Evolutionary conservation across 352 stramenopile species (phyloP).

Genomic region (Globisporangium echinulatum): DNA sequence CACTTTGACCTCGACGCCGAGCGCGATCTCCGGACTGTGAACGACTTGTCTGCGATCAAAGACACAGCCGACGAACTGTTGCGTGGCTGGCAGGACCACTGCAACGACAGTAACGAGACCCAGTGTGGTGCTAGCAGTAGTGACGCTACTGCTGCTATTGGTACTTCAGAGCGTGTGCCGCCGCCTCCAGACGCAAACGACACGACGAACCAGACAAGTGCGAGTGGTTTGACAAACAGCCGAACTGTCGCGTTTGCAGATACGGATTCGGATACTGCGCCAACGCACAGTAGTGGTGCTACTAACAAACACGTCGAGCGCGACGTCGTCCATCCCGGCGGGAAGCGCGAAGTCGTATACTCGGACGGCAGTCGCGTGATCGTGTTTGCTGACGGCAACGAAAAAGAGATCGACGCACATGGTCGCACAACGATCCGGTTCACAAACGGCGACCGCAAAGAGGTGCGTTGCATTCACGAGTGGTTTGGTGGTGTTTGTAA

Average conservation of each 20-base stretch:
- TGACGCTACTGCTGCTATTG: neutral
- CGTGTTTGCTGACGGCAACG: conserved; percentile 89
- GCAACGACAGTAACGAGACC: neutral
- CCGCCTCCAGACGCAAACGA: too few relatives aligned
- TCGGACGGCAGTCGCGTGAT: conserved; percentile 64
- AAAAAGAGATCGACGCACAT: conserved; percentile 89
- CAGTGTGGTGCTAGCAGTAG: neutral
- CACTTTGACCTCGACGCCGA: conserved; percentile 9
- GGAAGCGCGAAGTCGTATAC: conserved; percentile 57
- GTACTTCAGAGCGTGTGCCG: too few relatives aligned
- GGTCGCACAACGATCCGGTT: conserved; percentile 89
- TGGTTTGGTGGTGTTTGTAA: neutral
- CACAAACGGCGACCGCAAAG: conserved; percentile 95
- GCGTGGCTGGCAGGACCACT: conserved; percentile 19
- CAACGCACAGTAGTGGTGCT: too few relatives aligned
- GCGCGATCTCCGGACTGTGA: conserved; percentile 22
- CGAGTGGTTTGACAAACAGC: neutral
- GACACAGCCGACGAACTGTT: conserved; percentile 32
- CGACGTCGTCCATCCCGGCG: conserved; percentile 47
- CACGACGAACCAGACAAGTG: too few relatives aligned
- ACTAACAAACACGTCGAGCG: conserved; percentile 13
- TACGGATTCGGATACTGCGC: too few relatives aligned
- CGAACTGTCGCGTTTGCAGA: neutral
- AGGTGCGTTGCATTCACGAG: conserved; percentile 26
- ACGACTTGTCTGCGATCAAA: conserved; percentile 36